Evolutionary conservation across 164 flowering plant species (phyloP), one percentile per base, ranked within the genome.

Genomic region (Buxus sempervirens): DNA sequence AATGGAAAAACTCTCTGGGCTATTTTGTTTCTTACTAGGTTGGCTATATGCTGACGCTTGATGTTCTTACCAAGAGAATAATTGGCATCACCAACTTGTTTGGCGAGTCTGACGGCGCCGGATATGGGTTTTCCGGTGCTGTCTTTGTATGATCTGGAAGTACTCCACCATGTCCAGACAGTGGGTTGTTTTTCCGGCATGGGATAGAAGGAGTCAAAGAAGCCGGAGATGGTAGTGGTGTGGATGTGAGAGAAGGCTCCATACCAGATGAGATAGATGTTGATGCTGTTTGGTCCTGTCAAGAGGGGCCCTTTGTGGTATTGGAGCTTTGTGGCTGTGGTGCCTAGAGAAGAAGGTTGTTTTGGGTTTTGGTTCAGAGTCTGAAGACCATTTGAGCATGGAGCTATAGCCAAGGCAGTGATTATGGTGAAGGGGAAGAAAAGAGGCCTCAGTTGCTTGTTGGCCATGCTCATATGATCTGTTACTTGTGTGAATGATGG

Each of bases 221-320:
- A 80, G 54, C 67, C 65, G 5, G 64, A 55, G 0, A 80, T 70
- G 64, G 71, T 62, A 67, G 70, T 24, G 57, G 58, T 77, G 0
- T 73, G 71, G 36, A 62, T 67, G 24, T 26, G n/a, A n/a, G n/a
- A 54, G 72, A 77, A 80, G 38, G 49, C 24, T 54, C 80, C 82
- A 75, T 77, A 80, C 80, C 78, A 80, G 38, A 77, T 67, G 62
- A 77, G 64, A 41, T 73, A 77, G 63, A 73, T 22, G 66, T 77
- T 75, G 60, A 80, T 72, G 74, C 61, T 48, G 19, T 10, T 18
- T 27, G 72, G 71, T n/a, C 58, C 54, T 23, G 72, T 63, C 60
- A 80, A 57, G 68, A 80, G 74, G 16, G 78, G 70, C 38, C 80
- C 80, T 21, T 68, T 64, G 54, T 80, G 80, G 83, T 77, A 80